A percentile compares a stretch with the other conserved stretches of the same genome.
phyloP scores from a whole-genome alignment of 2,329 filamentous ascomycete genomes.

The Trichoderma sp. region DNA sequence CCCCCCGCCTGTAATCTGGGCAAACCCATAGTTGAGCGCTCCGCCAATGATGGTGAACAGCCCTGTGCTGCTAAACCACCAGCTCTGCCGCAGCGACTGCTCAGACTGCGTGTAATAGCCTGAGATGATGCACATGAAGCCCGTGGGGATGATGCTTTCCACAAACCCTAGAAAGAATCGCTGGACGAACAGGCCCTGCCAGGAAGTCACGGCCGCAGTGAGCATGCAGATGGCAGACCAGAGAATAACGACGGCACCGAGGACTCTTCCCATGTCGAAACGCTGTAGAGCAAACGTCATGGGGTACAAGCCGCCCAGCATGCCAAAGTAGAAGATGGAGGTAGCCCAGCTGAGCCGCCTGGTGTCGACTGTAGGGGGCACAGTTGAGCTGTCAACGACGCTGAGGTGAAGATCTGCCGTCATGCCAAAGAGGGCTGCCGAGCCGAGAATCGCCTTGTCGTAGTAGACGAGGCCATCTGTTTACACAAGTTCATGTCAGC shows the following conservation, averaged over 20 bases:
- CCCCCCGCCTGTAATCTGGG: constrained; percentile 57
- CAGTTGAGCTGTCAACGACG: constrained; percentile 46
- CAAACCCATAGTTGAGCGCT: constrained; percentile 67
- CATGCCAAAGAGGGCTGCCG: constrained; percentile 75
- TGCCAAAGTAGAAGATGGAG: constrained; percentile 78
- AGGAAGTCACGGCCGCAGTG: constrained; percentile 65
- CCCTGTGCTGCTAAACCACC: constrained; percentile 65
- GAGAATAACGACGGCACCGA: constrained; percentile 63
- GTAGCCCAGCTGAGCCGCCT: constrained; percentile 74
- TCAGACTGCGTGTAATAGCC: constrained; percentile 66
- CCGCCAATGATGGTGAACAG: constrained; percentile 65
- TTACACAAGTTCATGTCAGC: constrained; percentile 35
- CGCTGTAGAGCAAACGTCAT: constrained; percentile 71
- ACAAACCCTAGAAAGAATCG: constrained; percentile 66
- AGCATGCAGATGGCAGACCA: constrained; percentile 70
- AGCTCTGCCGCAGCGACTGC: constrained; percentile 64
- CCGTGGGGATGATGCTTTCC: constrained; percentile 66
- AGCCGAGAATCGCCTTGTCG: constrained; percentile 69
- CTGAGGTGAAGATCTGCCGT: constrained; percentile 65
- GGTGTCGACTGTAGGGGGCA: constrained; percentile 63
- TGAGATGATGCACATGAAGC: constrained; percentile 65
- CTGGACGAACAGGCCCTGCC: constrained; percentile 65
- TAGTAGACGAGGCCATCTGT: constrained; percentile 48
- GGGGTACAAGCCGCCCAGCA: constrained; percentile 73
- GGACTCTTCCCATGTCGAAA: constrained; percentile 64